phyloP scores from a whole-genome alignment of 2,329 filamentous ascomycete genomes.

The Fusarium sp. region DNA sequence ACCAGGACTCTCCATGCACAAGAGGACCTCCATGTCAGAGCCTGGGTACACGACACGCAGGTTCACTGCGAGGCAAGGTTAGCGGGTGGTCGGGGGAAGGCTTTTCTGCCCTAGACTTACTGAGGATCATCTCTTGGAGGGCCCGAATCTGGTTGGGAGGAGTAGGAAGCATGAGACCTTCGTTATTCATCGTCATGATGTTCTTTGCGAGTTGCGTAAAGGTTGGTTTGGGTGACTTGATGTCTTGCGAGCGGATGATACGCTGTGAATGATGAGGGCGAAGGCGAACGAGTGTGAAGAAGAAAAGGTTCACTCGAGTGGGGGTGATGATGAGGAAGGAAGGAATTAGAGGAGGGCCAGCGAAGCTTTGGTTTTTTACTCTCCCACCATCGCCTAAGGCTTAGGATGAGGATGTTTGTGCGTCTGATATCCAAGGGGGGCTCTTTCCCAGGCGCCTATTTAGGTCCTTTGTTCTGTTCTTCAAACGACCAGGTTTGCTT shows the following conservation, averaged over 20 bases:
- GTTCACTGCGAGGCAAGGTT: neutral
- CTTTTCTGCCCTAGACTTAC: neutral
- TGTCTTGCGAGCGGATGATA: neutral
- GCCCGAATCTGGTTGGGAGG: neutral
- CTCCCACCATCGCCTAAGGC: neutral
- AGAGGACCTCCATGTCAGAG: neutral
- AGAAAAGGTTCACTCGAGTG: neutral
- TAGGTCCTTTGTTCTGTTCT: neutral
- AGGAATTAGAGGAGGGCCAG: neutral
- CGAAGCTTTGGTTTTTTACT: neutral
- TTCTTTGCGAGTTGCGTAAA: neutral
- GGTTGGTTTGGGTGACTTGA: neutral
- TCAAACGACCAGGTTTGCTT: neutral
- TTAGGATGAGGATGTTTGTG: neutral
- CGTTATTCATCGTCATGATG: no score
- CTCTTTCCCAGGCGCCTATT: neutral
- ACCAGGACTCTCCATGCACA: neutral
- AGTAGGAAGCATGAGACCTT: neutral
- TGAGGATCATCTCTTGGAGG: neutral
- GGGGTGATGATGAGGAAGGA: neutral
- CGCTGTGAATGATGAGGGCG: neutral
- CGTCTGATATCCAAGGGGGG: neutral
- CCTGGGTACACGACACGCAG: neutral
- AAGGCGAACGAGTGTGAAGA: neutral
- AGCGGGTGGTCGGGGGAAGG: neutral